Evolutionary conservation across 164 flowering plant genomes (phyloP).

Genomic region (Magnolia changhungtana): DNA sequence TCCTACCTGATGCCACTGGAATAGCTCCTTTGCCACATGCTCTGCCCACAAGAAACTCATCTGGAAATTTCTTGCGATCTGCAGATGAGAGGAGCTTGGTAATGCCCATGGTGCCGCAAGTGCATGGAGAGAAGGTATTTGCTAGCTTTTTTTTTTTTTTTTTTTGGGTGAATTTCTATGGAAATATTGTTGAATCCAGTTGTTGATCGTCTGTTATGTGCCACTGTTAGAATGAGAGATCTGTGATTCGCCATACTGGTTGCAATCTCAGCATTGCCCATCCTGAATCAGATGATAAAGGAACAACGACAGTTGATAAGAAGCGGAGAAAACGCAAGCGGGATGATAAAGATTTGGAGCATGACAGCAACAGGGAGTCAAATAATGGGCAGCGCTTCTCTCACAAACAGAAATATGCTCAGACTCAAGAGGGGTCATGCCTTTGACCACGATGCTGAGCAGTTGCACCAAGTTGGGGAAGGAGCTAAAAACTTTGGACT

Average conservation of each 20-base stretch:
- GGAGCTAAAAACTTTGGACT: conserved; percentile 43
- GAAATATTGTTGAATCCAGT: background rate
- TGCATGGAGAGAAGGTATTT: conserved; percentile 51
- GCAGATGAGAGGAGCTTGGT: conserved; percentile 45
- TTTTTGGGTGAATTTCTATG: background rate
- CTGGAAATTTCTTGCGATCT: conserved; percentile 22
- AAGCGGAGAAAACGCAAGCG: conserved; percentile 51
- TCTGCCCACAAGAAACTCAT: conserved; percentile 38
- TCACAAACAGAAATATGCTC: conserved; percentile 44
- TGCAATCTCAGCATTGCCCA: conserved; percentile 43
- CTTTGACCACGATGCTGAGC: conserved; percentile 31
- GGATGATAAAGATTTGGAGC: conserved; percentile 60
- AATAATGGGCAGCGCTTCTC: conserved; percentile 35
- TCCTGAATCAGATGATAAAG: conserved; percentile 52
- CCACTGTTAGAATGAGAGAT: conserved; percentile 55
- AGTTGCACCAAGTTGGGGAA: conserved; percentile 46
- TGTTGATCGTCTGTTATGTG: background rate
- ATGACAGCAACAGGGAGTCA: conserved; percentile 43
- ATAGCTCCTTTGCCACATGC: conserved; percentile 33
- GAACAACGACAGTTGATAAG: conserved; percentile 37
- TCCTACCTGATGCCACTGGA: conserved; percentile 56
- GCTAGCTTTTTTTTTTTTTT: background rate
- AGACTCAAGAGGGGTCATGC: conserved; percentile 38
- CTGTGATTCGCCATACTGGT: conserved; percentile 42
- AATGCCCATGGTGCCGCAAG: conserved; percentile 38